Base-by-base conservation (phyloP, 2,329 filamentous ascomycete species). In the Ceratocystis ficicola region DNA sequence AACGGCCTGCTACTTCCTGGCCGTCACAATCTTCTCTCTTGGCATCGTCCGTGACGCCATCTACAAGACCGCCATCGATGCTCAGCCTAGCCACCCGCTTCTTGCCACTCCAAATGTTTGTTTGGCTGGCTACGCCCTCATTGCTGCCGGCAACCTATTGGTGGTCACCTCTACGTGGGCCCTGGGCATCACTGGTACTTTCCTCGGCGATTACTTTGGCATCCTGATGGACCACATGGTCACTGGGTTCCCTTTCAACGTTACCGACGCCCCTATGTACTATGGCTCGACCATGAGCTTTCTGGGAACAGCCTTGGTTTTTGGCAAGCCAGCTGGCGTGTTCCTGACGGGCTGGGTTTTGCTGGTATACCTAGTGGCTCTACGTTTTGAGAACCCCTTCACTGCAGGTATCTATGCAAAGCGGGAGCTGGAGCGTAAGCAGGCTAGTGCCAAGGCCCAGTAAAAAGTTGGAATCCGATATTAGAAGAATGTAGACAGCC, bases 191-290 rank as follows among this genome's bases (percentile, higher is more conserved):
- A 96, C 91, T 0, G 94, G 94, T 69, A 99, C 94, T 46, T 99
- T 96, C 75, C 81, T 99, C 44, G 94, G 94, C 71, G 94, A 99
- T 79, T 99, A 99, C 81, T 99, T 97, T 74, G 94, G 94, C 71
- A 96, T 97, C 75, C 81, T 99, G 70, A 95, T 96, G 91, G 93
- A 97, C 74, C 79, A 87, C 70, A 93, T 93, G 72, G 92, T 99
- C 64, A 95, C 91, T 12, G 88, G 89, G 15, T 99, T 99, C 74
- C 94, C 94, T 1, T 99, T 99, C 82, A 97, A 89, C 76, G 82
- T 97, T 68, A 92, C 87, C 65, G 84, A 85, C 70, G 88, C 90
- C 64, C 94, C 94, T 69, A 99, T 99, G 94, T 99, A 99, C 80
- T 89, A 91, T 78, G 94, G 94, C 67, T 90, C 87, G 69, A 94